Base-by-base conservation (phyloP, 192 early-diverging fungal species). In the Irineochytrium annulatum region DNA sequence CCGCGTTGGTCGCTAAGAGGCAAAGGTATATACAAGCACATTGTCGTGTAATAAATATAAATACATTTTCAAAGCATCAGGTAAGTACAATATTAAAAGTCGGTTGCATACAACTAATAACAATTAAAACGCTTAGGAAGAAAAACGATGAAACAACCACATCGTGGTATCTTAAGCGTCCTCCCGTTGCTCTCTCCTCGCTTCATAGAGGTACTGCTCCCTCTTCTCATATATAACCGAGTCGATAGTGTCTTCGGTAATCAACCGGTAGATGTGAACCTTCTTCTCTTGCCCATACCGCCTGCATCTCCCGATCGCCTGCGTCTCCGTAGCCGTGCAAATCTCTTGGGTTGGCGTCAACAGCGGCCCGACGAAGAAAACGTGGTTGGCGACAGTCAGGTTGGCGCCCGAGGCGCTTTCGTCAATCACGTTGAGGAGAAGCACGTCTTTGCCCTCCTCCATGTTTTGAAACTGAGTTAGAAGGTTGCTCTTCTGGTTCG, bases 391-490 rank as follows among this genome's bases (percentile, higher is more conserved):
- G 43, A 62, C 51, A 6, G 72, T 74, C 30, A 77, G 63, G 56
- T 77, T 77, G 49, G 76, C 76, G 8, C 76, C 76, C 32, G 62
- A 59, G 3, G 76, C 76, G 27, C 55, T 59, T 53, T 77, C 76
- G 54, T 68, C 61, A 44, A 57, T 64, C n/a, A 68, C 68, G 48
- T 68, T 69, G 3, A 77, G 57, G n/a, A 77, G 52, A 29, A 77
- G 67, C 1, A 77, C 76, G 17, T 56, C 43, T 13, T 39, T 27
- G 8, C 32, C 35, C 6, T 34, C 22, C 8, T 53, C 32, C 6
- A 4, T 32, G 1, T 54, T n/a, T 49, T 77, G 76, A 62, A 77
- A 77, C 6, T 24, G 34, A 4, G 55, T 39, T 22, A 77, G 41
- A 1, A 59, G 54, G 34, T 20, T 54, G 2, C 45, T 58, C 57